Evolutionary conservation across 805 yeast species (phyloP), one percentile per base, ranked within the genome.

Genomic region (Hanseniaspora taiwanica): DNA sequence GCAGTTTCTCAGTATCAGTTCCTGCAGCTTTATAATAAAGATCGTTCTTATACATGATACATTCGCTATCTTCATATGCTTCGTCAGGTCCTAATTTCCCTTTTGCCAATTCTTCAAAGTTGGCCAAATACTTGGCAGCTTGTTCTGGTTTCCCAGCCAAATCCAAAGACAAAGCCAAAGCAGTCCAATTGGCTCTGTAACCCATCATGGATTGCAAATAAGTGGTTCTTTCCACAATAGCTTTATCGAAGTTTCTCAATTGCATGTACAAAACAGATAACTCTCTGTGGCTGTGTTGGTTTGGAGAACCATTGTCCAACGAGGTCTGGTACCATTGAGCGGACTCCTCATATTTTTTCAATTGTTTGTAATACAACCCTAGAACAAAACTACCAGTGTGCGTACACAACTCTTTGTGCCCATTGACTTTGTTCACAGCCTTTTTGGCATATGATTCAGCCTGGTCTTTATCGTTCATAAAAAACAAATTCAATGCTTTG

Each of bases 151-250:
- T 83, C 20, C 72, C 71, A 55, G 73, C 74, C 54, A 87, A 65
- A 57, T 82, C 83, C 54, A 81, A 84, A 1, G 96, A 94, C 34
- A 85, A 69, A 1, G 94, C 95, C 39, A 81, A 68, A 0, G 80
- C 78, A 1, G 94, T 81, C 95, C 96, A 87, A 54, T 84, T 82
- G 45, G 89, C 86, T 47, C 96, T 72, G 55, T 75, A 82, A 0
- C 94, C 94, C 9, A 91, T 76, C 49, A 72, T 78, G 20, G 72
- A 69, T 50, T 80, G 82, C 58, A 91, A 68, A 51, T 76, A 77
- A 29, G 68, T 66, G 44, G 73, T 75, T 50, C 96, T 72, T 2
- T 89, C 71, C 9, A 63, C 71, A 4, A 73, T 68, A 45, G 81
- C 68, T 19, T 68, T 68, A 49, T 72, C 72, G 55, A 65, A 84